Evolutionary conservation across 2,329 filamentous ascomycete genomes (phyloP), one percentile per base, ranked within the genome.

Genomic region (Colletotrichum sidae): DNA sequence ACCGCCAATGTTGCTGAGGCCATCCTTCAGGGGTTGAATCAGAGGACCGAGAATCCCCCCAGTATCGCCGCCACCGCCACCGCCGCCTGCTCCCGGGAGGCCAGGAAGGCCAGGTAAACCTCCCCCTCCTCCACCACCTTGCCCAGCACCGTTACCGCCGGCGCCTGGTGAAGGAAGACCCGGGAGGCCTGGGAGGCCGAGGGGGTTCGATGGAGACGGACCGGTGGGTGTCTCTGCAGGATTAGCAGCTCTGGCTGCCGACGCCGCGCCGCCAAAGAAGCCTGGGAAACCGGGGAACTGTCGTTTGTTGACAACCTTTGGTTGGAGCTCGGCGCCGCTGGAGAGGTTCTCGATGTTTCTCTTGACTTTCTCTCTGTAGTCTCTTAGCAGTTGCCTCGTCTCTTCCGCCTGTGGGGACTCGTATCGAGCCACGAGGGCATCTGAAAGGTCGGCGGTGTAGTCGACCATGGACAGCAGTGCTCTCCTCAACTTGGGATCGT

Each of bases 401-500:
- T 67, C 55, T 38, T 52, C 58, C 2, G 68, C 34, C 11, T 67
- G 52, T 3, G 62, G 45, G 3, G 58, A 47, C 6, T 68, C 66
- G 38, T 67, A 60, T 3, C 52, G 62, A 1, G 55, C 44, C 3
- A 53, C 67, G 1, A 69, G 50, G 8, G 56, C 39, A 2, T 64
- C 55, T 2, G 68, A 67, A 11, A 69, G 37, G 5, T 69, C 68
- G 11, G 55, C 55, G 4, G 55, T 68, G 38, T 64, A 60, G 37
- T 69, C 68, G 2, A 69, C 67, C 55, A 69, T 57, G n/a, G 56
- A 51, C 45, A 69, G 37, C 4, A 69, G 45, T 2, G 62, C 67
- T 33, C 62, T 58, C 2, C 62, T 54, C 9, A 69, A 55, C 38
- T 55, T 58, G 25, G 51, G 37, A 13, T 69, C 68, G 41, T 37